Conservation (phyloP, 2,329 filamentous ascomycete species). For the Diaporthe sp. region DNA sequence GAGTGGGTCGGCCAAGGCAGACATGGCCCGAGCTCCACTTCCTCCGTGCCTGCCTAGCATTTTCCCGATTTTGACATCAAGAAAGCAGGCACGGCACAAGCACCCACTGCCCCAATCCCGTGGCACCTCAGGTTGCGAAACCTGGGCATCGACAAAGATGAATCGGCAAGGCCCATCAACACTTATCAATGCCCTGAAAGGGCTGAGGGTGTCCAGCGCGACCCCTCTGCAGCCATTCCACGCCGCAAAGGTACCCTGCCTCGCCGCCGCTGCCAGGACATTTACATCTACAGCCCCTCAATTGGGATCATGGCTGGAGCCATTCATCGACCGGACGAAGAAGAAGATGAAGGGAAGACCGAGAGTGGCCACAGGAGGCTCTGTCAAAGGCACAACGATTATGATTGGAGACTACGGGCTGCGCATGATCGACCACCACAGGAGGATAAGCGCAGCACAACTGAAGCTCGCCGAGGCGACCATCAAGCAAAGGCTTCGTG, state of each 20-base stretch:
- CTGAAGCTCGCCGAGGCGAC: slow-evolving; percentile 93
- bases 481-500: slow-evolving; percentile 87
- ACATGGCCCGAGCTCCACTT: slow-evolving; percentile 25
- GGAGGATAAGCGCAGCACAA: slow-evolving; percentile 86
- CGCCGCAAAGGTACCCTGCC: slow-evolving; percentile 42
- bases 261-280: slow-evolving; percentile 61
- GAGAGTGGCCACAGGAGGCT: slow-evolving; percentile 90
- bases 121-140: slow-evolving; percentile 11
- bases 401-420: slow-evolving; percentile 97
- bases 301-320: slow-evolving; percentile 83
- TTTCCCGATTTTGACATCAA: slow-evolving; percentile 21
- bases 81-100: slow-evolving; percentile 25
- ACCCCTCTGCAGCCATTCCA: slow-evolving; percentile 52
- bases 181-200: slow-evolving; percentile 62
- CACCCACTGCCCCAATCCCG: background rate
- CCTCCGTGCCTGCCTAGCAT: slow-evolving; percentile 23
- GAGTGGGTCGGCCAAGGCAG: slow-evolving; percentile 22
- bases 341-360: slow-evolving; percentile 93
- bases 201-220: slow-evolving; percentile 57
- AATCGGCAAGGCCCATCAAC: slow-evolving; percentile 53
- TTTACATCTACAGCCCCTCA: slow-evolving; percentile 77
- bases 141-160: slow-evolving; percentile 49
- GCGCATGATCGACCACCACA: slow-evolving; percentile 92
- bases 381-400: slow-evolving; percentile 91
- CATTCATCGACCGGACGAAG: slow-evolving; percentile 78